These are phyloP conservation scores for Alternaria conjuncta DNA, from an alignment of 2,329 filamentous ascomycete species.

Conservation along the genomic window DNA sequence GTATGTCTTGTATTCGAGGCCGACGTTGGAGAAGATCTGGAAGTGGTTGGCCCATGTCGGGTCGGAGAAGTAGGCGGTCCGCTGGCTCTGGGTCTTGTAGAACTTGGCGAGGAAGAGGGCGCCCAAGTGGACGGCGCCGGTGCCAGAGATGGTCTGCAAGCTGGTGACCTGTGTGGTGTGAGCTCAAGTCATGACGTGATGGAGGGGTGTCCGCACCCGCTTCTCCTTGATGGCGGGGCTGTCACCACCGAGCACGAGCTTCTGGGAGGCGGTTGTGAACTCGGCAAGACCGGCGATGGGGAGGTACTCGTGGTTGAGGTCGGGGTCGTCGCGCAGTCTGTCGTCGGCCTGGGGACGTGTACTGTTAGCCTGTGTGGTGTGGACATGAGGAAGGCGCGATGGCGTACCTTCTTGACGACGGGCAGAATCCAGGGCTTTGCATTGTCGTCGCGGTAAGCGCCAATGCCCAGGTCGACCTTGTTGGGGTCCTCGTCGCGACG, in stretches of 20 bases:
- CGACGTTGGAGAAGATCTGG: conserved; percentile 95
- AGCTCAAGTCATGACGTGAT: conserved; percentile 34
- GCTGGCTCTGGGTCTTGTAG: conserved; percentile 70
- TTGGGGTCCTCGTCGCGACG: conserved; percentile 74
- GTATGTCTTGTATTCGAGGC: conserved; percentile 78
- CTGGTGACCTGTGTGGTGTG: conserved; percentile 64
- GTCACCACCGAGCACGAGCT: conserved; percentile 80
- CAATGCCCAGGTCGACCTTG: conserved; percentile 95
- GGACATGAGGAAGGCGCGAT: not conserved
- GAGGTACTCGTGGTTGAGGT: conserved; percentile 97
- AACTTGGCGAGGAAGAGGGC: conserved; percentile 94
- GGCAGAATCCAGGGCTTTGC: conserved; percentile 97
- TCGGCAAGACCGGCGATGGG: conserved; percentile 87
- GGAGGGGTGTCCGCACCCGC: conserved; percentile 60
- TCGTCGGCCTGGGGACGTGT: conserved; percentile 77
- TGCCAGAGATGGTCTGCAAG: conserved; percentile 95
- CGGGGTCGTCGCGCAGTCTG: conserved; percentile 83
- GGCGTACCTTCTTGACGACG: conserved; percentile 88
- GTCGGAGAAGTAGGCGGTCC: conserved; percentile 86
- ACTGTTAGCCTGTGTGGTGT: not conserved
- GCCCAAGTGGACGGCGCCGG: conserved; percentile 91
- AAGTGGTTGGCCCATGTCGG: conserved; percentile 99
- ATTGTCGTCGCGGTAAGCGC: conserved; percentile 92
- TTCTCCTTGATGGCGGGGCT: conserved; percentile 85
- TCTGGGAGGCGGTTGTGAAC: conserved; percentile 89